phyloP scores from a whole-genome alignment of 768 basidiomycete species.

The Amanita subjunquillea region DNA sequence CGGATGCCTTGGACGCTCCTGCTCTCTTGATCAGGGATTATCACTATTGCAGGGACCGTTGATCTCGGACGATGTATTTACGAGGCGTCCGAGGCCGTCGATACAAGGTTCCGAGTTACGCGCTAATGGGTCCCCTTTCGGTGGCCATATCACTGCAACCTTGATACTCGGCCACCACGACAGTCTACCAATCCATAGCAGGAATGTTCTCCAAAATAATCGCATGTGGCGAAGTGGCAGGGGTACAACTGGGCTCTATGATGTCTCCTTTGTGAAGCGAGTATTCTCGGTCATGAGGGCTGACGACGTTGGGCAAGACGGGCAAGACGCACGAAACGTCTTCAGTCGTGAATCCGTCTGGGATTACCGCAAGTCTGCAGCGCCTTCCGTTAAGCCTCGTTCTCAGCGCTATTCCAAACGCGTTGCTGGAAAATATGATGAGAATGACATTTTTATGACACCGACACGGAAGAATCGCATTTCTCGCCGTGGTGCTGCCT shows the following conservation, averaged over 20 bases:
- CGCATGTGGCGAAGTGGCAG: not conserved
- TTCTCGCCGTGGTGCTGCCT: not conserved
- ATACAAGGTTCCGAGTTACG: not conserved
- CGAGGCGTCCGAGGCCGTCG: constrained; percentile 1
- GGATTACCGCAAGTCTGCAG: not conserved
- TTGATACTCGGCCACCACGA: not conserved
- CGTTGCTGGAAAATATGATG: not conserved
- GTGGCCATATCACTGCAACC: not conserved
- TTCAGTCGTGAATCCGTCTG: constrained; percentile 5
- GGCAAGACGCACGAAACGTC: not conserved
- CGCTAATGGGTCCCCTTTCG: not conserved
- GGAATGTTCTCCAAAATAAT: not conserved
- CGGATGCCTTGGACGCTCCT: not conserved
- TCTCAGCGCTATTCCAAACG: not conserved
- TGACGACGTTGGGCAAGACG: not conserved
- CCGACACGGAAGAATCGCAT: not conserved
- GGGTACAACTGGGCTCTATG: not conserved
- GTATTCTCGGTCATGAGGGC: constrained; percentile 4
- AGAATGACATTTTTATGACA: not conserved
- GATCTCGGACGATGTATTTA: not conserved
- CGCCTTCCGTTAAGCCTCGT: not conserved
- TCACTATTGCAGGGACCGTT: not conserved
- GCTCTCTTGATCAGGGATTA: constrained; percentile 3
- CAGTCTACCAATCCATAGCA: not conserved
- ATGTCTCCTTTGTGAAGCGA: constrained; percentile 3